phyloP scores from a whole-genome alignment of 176 grass and related monocot genomes.

The Oryza officinalis region DNA sequence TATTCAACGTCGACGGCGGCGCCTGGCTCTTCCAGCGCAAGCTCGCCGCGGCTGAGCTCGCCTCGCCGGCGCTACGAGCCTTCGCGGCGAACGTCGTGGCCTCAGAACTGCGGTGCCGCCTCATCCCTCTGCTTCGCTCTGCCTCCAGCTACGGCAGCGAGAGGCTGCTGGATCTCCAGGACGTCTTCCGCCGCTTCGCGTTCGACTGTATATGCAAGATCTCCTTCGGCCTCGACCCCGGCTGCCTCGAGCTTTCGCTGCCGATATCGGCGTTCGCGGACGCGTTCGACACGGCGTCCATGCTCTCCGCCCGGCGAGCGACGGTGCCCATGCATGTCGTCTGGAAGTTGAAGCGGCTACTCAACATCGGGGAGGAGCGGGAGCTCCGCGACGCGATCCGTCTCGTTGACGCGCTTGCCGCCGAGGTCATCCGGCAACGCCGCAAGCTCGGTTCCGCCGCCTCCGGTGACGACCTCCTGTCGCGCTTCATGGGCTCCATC shows the following conservation, averaged over 20 bases:
- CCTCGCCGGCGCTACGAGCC: slow-evolving; percentile 40
- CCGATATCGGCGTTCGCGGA: slow-evolving; percentile 62
- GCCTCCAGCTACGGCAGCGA: slow-evolving; percentile 3
- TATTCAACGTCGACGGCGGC: slow-evolving; percentile 85
- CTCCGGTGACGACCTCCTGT: slow-evolving; percentile 67
- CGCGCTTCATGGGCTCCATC: slow-evolving; percentile 69
- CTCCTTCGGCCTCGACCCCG: slow-evolving; percentile 71
- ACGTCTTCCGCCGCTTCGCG: slow-evolving; percentile 71
- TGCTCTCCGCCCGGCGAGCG: slow-evolving; percentile 68
- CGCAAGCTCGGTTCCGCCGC: slow-evolving; percentile 61
- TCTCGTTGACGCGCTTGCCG: slow-evolving; percentile 65
- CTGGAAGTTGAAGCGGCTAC: slow-evolving; percentile 67
- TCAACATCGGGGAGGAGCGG: slow-evolving; percentile 69
- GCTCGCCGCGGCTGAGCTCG: slow-evolving; percentile 60
- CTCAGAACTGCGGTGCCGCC: slow-evolving; percentile 59
- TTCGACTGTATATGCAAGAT: slow-evolving; percentile 88
- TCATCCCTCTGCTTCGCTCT: slow-evolving; percentile 68
- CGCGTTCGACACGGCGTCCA: slow-evolving; percentile 75
- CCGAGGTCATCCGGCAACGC: slow-evolving; percentile 65
- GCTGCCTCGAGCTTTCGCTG: slow-evolving; percentile 58
- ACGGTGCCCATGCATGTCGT: slow-evolving; percentile 53
- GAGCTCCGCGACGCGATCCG: slow-evolving; percentile 61
- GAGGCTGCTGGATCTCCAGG: slow-evolving; percentile 62
- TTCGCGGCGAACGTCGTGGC: slow-evolving; percentile 50
- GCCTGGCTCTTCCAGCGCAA: slow-evolving; percentile 76